These are phyloP conservation scores for Xylaria sp. DNA, from an alignment of 2,329 filamentous ascomycete genomes.

Conservation along the genomic window DNA sequence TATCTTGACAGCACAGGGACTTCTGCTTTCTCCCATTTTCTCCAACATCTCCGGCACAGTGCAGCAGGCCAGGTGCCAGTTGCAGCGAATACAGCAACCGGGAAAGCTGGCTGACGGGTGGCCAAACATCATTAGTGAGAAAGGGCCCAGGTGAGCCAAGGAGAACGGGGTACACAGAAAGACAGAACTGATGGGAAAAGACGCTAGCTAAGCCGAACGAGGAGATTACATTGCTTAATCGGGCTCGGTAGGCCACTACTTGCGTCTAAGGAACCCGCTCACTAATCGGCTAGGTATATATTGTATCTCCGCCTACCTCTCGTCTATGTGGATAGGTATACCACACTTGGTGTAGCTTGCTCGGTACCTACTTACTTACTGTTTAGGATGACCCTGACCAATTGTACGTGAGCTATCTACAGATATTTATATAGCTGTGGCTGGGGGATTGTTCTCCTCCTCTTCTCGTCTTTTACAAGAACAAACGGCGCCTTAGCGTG, in stretches of 20 bases:
- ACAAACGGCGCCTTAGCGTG: too few species aligned
- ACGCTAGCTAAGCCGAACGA: conserved; percentile 28
- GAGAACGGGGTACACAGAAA: neutral
- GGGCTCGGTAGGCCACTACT: conserved; percentile 13
- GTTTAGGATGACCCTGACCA: too few species aligned
- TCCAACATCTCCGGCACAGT: neutral
- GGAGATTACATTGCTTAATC: conserved; percentile 26
- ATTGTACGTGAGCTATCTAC: too few species aligned
- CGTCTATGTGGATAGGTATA: too few species aligned
- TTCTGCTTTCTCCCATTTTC: neutral
- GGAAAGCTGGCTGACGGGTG: neutral
- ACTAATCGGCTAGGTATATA: neutral
- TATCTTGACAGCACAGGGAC: too few species aligned
- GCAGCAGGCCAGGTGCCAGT: conserved; percentile 4
- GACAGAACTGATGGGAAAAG: conserved; percentile 19
- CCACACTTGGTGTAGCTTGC: too few species aligned
- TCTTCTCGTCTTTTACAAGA: too few species aligned
- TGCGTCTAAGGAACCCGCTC: conserved; percentile 4
- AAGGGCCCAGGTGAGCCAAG: neutral
- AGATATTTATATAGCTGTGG: too few species aligned
- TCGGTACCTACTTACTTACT: too few species aligned
- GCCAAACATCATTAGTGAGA: neutral
- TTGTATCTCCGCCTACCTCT: neutral
- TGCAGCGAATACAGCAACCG: neutral
- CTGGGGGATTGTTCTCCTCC: too few species aligned